These are phyloP conservation scores for Debaryomyces tyrocola DNA, from an alignment of 805 yeast genomes.

Conservation along the genomic window DNA sequence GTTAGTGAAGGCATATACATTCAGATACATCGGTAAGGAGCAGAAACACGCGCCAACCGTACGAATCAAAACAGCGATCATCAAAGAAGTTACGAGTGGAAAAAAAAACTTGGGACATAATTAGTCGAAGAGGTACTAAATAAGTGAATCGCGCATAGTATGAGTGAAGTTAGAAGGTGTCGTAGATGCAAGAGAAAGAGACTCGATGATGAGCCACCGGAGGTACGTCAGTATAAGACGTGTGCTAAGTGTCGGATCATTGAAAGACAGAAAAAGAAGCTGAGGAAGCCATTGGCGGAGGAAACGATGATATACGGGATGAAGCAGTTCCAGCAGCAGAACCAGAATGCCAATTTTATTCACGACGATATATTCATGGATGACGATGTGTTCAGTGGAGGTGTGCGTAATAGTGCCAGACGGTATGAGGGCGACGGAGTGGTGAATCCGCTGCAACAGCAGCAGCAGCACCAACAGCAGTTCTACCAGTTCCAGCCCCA, in stretches of 20 bases:
- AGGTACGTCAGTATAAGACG: conserved; percentile 55
- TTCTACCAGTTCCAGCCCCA: conserved; percentile 10
- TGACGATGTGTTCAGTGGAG: conserved; percentile 13
- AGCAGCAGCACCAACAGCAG: conserved; percentile 10
- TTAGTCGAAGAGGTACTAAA: no score
- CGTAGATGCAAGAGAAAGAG: conserved; percentile 60
- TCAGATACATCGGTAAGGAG: no score
- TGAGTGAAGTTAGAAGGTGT: conserved; percentile 37
- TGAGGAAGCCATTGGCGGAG: conserved; percentile 46
- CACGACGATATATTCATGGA: conserved; percentile 20
- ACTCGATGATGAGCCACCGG: conserved; percentile 55
- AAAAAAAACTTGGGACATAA: no score
- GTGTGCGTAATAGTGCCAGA: background rate
- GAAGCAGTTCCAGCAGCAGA: conserved; percentile 44
- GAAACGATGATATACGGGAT: conserved; percentile 47
- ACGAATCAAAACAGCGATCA: no score
- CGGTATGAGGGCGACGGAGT: background rate
- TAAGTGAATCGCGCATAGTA: background rate
- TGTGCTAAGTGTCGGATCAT: conserved; percentile 60
- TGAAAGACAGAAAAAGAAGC: conserved; percentile 47
- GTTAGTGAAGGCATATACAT: no score
- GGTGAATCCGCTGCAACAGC: conserved; percentile 4
- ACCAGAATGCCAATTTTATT: conserved; percentile 22
- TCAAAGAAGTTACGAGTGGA: no score
- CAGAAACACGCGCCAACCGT: no score